Evolutionary conservation across 805 yeast genomes (phyloP).

Genomic region (Zygosaccharomyces rouxii): DNA sequence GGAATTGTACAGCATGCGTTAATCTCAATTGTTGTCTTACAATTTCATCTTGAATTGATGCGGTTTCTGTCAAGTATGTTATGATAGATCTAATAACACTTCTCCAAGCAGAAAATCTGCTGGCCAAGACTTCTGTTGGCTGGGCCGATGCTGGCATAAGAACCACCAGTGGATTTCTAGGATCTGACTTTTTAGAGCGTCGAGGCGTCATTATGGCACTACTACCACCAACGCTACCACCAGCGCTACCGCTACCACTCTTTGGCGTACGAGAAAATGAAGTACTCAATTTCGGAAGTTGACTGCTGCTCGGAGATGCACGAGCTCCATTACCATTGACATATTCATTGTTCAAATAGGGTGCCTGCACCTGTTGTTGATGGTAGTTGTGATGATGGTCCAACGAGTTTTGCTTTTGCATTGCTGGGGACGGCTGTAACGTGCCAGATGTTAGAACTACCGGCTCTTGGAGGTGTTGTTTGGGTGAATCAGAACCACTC

Average conservation of each 20-base stretch:
- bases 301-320: neutral
- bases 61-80: slow-evolving; percentile 71
- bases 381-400: too few relatives aligned
- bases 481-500: neutral
- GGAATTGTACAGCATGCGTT: slow-evolving; percentile 65
- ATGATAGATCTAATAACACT: slow-evolving; percentile 68
- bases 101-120: slow-evolving; percentile 84
- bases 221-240: slow-evolving; percentile 1
- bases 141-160: slow-evolving; percentile 56
- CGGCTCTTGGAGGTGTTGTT: neutral
- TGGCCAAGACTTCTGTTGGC: slow-evolving; percentile 85
- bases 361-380: slow-evolving; percentile 6
- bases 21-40: slow-evolving; percentile 76
- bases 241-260: neutral
- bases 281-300: neutral
- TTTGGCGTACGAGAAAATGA: neutral
- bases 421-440: neutral
- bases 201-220: slow-evolving; percentile 5
- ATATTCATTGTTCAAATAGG: slow-evolving; percentile 10
- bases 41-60: slow-evolving; percentile 82
- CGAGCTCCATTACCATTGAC: neutral
- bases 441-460: neutral
- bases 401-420: neutral
- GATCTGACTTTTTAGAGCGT: slow-evolving; percentile 34
- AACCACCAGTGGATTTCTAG: slow-evolving; percentile 46